A percentile compares a stretch with the other conserved stretches of the same genome.
These are phyloP conservation scores for Sclerotinia nivalis DNA, from an alignment of 2,329 filamentous ascomycete genomes.

Conservation along the genomic window DNA sequence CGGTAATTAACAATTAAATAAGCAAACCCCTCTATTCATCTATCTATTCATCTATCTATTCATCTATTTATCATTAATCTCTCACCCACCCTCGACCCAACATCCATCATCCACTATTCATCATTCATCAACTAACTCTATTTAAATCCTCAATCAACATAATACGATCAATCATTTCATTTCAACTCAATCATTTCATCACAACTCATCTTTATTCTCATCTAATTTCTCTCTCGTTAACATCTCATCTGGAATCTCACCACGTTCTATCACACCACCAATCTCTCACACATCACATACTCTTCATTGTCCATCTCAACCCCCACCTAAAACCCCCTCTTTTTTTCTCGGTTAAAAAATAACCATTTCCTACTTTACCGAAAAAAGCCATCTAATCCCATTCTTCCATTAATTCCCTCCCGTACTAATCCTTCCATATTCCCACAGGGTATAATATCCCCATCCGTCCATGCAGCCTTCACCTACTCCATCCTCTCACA, in stretches of 20 bases:
- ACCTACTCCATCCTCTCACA: background rate
- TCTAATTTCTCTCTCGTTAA: background rate
- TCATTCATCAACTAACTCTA: too few relatives aligned
- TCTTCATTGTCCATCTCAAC: background rate
- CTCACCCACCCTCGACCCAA: too few relatives aligned
- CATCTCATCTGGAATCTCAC: background rate
- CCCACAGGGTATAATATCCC: slow-evolving; percentile 17
- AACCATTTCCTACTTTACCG: background rate
- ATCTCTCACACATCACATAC: background rate
- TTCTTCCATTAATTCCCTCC: background rate
- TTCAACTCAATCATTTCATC: background rate
- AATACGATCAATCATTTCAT: too few relatives aligned
- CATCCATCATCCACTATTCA: too few relatives aligned
- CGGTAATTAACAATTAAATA: too few relatives aligned
- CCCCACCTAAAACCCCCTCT: background rate
- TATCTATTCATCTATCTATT: too few relatives aligned
- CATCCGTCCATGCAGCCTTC: background rate
- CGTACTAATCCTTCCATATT: background rate
- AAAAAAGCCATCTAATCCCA: background rate
- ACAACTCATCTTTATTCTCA: background rate
- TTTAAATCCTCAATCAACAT: too few relatives aligned
- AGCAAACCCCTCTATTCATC: too few relatives aligned
- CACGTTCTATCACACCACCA: background rate
- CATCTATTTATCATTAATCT: too few relatives aligned
- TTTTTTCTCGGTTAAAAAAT: slow-evolving; percentile 3